Evolutionary conservation across 768 basidiomycete genomes (phyloP).

Genomic region (Gymnopilus junonius): DNA sequence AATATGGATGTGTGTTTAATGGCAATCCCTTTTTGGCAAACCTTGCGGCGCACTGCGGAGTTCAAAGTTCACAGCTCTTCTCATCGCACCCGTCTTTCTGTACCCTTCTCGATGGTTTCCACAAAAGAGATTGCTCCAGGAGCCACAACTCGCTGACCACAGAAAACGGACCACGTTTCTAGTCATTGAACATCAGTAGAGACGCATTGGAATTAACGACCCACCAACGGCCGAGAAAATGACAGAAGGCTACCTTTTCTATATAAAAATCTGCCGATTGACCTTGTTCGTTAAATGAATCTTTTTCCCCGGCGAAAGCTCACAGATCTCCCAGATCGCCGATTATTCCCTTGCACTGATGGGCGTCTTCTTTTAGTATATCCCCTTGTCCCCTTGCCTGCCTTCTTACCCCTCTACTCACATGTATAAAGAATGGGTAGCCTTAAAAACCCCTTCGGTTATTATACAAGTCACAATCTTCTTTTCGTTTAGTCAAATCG

Average conservation of each 20-base stretch:
- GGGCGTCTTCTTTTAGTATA: conserved; percentile 13
- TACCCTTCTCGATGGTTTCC: neutral
- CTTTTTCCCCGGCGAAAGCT: neutral
- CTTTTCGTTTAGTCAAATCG: conserved; percentile 5
- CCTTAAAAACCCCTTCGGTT: conserved; percentile 2
- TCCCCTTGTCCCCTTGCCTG: conserved; percentile 15
- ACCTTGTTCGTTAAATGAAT: neutral
- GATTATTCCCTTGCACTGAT: conserved; percentile 3
- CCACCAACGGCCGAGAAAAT: neutral
- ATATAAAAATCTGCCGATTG: neutral
- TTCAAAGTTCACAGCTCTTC: neutral
- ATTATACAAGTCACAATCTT: conserved; percentile 1
- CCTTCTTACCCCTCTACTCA: conserved; percentile 11
- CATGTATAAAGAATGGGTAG: conserved; percentile 15
- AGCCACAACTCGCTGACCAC: neutral
- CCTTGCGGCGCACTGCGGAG: conserved; percentile 1
- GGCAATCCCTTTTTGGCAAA: conserved; percentile 6
- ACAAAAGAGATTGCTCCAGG: neutral
- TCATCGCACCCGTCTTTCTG: neutral
- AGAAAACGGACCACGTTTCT: neutral
- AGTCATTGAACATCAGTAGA: neutral
- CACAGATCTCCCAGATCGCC: conserved; percentile 9
- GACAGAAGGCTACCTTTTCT: neutral
- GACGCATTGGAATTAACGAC: neutral
- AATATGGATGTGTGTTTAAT: conserved; percentile 22